Conservation (phyloP, 2,329 filamentous ascomycete species). For the Hypomyces perniciosus region DNA sequence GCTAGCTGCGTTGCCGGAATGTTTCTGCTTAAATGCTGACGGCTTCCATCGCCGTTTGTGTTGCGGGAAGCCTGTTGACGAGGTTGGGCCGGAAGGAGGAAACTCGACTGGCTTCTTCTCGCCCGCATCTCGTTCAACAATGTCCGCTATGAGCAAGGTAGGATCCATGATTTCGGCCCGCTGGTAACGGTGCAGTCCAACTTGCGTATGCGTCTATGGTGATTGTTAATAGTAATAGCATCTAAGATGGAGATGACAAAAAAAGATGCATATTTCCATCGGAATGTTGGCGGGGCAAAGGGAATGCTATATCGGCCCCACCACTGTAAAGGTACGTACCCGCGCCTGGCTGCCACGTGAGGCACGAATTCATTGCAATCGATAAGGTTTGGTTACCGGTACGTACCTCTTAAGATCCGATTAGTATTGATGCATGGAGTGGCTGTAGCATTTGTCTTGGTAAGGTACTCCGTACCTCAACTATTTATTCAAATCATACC, state of each 20-base stretch:
- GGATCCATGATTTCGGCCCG: slow-evolving; percentile 26
- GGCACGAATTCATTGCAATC: background rate
- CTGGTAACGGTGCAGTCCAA: too few relatives aligned
- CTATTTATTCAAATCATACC: too few relatives aligned
- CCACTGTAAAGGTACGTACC: slow-evolving; percentile 6
- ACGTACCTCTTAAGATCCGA: too few relatives aligned
- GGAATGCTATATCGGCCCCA: background rate
- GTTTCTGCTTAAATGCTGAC: slow-evolving; percentile 71
- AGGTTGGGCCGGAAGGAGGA: slow-evolving; percentile 41
- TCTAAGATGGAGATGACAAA: background rate
- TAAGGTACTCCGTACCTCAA: too few relatives aligned
- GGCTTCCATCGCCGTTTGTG: slow-evolving; percentile 69
- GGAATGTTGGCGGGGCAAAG: slow-evolving; percentile 4
- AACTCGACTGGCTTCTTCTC: slow-evolving; percentile 56
- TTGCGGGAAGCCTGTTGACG: slow-evolving; percentile 72
- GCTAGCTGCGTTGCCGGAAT: slow-evolving; percentile 19
- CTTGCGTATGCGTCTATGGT: background rate
- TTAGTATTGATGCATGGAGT: too few relatives aligned
- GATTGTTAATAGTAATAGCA: background rate
- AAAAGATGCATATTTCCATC: background rate
- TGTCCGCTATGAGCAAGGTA: slow-evolving; percentile 63
- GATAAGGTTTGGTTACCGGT: background rate
- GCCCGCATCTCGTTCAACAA: slow-evolving; percentile 66
- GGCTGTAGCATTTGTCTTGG: too few relatives aligned
- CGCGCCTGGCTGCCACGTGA: slow-evolving; percentile 10